Percentiles rank a stretch among this genome's conserved stretches.
Evolutionary conservation across 495 filamentous ascomycete genomes (phyloP).

Genomic region (Hypoxylon cercidicola): DNA sequence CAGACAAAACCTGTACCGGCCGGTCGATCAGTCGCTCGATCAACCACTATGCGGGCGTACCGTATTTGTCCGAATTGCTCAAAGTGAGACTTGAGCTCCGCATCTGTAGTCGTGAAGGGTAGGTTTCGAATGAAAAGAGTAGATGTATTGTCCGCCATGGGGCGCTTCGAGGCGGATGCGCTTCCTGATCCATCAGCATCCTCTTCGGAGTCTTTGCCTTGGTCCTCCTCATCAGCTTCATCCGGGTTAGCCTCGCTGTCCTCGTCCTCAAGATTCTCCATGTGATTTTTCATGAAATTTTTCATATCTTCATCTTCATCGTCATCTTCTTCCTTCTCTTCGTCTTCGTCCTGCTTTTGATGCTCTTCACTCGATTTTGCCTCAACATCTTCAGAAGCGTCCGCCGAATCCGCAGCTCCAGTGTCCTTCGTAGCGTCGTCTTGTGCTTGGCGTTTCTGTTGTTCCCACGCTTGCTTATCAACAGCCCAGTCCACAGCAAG

Average conservation of each 20-base stretch:
- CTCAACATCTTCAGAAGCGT: constrained; percentile 42
- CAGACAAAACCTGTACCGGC: constrained; percentile 95
- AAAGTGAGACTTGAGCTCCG: constrained; percentile 84
- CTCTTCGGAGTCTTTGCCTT: constrained; percentile 44
- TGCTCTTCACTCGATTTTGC: constrained; percentile 40
- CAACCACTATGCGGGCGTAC: constrained; percentile 90
- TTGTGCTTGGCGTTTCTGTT: constrained; percentile 54
- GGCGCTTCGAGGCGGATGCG: constrained; percentile 49
- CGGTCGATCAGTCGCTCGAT: constrained; percentile 82
- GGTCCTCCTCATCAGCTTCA: constrained; percentile 49
- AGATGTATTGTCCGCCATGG: constrained; percentile 65
- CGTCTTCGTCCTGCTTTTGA: constrained; percentile 31
- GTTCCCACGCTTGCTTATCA: constrained; percentile 86
- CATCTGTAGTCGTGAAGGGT: constrained; percentile 85
- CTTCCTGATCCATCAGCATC: constrained; percentile 52
- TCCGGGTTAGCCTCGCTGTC: constrained; percentile 59
- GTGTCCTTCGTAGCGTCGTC: constrained; percentile 44
- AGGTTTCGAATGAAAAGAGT: constrained; percentile 96
- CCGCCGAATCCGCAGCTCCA: constrained; percentile 46
- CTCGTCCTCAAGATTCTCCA: constrained; percentile 62
- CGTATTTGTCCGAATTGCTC: constrained; percentile 80
- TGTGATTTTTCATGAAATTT: constrained; percentile 56
- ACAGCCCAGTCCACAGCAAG: constrained; percentile 97
- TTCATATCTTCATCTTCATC: constrained; percentile 54
- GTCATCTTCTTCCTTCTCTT: constrained; percentile 45